Conservation (phyloP, 1,139 yeast species). For the Yamadazyma dushanensis region DNA sequence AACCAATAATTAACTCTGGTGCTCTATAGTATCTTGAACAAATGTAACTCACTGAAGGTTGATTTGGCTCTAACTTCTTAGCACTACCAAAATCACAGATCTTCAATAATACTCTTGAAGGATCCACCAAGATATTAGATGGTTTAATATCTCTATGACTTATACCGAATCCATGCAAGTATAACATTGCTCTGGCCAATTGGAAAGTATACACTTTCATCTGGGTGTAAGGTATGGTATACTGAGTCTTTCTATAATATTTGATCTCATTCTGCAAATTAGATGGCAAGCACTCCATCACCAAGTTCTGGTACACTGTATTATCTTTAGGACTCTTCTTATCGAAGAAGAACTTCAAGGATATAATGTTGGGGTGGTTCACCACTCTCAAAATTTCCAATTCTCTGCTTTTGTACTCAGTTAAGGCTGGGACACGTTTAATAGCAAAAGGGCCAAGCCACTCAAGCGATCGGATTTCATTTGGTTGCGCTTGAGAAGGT, state of each 20-base stretch:
- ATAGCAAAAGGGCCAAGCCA: constrained; percentile 84
- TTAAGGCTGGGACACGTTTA: constrained; percentile 80
- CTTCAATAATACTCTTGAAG: constrained; percentile 78
- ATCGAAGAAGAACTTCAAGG: constrained; percentile 65
- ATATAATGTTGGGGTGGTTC: constrained; percentile 75
- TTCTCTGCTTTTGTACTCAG: constrained; percentile 80
- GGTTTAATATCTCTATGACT: constrained; percentile 92
- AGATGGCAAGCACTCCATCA: constrained; percentile 84
- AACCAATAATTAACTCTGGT: constrained; percentile 81
- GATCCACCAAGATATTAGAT: constrained; percentile 87
- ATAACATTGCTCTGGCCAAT: constrained; percentile 78
- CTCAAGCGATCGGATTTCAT: constrained; percentile 15
- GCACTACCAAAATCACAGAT: constrained; percentile 99
- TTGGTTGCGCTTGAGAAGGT: not conserved
- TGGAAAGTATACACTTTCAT: constrained; percentile 80
- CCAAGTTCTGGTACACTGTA: constrained; percentile 72
- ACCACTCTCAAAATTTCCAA: constrained; percentile 72
- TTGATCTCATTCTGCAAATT: constrained; percentile 74
- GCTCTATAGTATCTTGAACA: constrained; percentile 97
- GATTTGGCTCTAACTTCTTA: constrained; percentile 81
- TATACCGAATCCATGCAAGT: constrained; percentile 74
- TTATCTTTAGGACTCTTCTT: constrained; percentile 60
- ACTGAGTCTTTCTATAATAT: constrained; percentile 60
- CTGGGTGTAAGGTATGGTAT: constrained; percentile 69
- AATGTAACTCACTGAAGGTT: constrained; percentile 93